phyloP scores from a whole-genome alignment of 164 flowering plant genomes.

The Magnolia kwangsiensis region DNA sequence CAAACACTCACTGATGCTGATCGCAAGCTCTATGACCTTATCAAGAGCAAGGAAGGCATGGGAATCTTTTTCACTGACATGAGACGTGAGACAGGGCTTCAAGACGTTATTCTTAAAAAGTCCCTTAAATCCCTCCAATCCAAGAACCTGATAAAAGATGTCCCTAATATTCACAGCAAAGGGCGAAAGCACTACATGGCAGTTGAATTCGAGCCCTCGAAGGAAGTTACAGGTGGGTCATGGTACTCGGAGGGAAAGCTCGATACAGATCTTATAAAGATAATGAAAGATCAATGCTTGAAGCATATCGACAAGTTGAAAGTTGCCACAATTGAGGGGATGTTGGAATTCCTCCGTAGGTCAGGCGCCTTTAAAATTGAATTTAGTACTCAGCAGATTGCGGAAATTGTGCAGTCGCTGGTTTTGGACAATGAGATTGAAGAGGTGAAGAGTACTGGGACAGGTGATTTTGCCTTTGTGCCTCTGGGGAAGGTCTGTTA shows the following conservation, averaged over 20 bases:
- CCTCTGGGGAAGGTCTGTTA: constrained; percentile 58
- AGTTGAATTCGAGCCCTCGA: constrained; percentile 65
- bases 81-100: constrained; percentile 28
- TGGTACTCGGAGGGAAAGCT: constrained; percentile 68
- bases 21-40: constrained; percentile 17
- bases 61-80: constrained; percentile 47
- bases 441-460: constrained; percentile 57
- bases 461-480: constrained; percentile 50
- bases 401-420: constrained; percentile 53
- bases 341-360: constrained; percentile 25
- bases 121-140: constrained; percentile 41
- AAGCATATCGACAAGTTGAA: constrained; percentile 20
- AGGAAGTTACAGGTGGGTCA: constrained; percentile 70
- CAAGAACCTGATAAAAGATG: constrained; percentile 54
- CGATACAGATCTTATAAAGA: constrained; percentile 38
- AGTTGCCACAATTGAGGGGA: constrained; percentile 43
- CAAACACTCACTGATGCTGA: constrained; percentile 19
- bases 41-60: constrained; percentile 32
- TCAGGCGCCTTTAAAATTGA: constrained; percentile 19
- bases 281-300: constrained; percentile 27
- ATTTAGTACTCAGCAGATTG: constrained; percentile 31
- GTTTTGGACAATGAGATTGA: constrained; percentile 54
- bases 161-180: constrained; percentile 43
- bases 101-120: constrained; percentile 32
- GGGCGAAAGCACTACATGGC: constrained; percentile 55